Base-by-base conservation (phyloP, 2,329 filamentous ascomycete genomes). In the Lasiodiplodia theobromae region DNA sequence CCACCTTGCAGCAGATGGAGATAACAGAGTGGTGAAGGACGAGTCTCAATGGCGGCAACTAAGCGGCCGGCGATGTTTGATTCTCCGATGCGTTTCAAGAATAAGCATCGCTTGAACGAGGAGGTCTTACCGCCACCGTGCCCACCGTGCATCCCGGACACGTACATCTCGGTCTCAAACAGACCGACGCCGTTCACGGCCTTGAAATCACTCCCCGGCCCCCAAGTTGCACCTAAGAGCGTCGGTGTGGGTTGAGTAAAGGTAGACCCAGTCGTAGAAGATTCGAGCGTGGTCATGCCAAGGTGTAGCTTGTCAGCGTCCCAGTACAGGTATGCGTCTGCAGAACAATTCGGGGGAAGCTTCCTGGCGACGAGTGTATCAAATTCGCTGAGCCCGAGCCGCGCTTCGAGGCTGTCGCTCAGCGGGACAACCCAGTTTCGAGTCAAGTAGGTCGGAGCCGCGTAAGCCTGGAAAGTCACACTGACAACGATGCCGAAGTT, bases 61-160 rank as follows among this genome's bases (percentile, higher is more conserved):
- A 91, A 76, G 4, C 72, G 71, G 1, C 78, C 57, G 28, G 75
- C 72, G 0, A 86, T 47, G 1, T 76, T 66, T 2, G 2, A 51
- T 62, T 67, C 69, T 70, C 80, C 80, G 14, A 89, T 84, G 47
- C 73, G 0, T 69, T 85, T 86, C 8, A 91, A 75, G 72, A 91
- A 90, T 37, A 90, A 52, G 74, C 88, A 90, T 72, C 88, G 83
- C 78, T 90, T 90, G 80, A 91, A 90, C 0, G 88, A 83, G 11
- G 85, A 89, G 0, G 87, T 90, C 78, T 89, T 90, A 72, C 85
- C 83, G 28, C 83, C 79, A 21, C 81, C 81, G 64, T 90, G 87
- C 0, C 87, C 87, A 28, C 85, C 85, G 63, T 90, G 86, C 84
- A 91, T 87, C 14, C 70, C 72, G 2, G 85, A 85, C 76, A 91